Evolutionary conservation across 164 flowering plant species (phyloP).

Genomic region (Magnolia officinalis): DNA sequence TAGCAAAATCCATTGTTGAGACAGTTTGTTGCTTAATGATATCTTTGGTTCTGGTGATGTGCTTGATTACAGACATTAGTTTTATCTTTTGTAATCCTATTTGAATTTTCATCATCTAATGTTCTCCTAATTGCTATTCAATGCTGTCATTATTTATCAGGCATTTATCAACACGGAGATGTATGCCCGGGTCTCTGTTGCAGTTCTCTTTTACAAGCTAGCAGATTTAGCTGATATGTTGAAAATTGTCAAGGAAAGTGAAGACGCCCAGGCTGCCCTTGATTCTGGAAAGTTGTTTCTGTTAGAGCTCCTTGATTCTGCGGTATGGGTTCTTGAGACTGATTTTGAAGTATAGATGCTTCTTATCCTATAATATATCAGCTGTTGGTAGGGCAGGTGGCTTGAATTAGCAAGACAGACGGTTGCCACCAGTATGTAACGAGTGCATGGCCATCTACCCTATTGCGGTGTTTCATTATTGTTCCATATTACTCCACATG

Average conservation of each 20-base stretch:
- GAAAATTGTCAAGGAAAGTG: conserved; percentile 31
- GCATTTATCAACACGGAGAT: conserved; percentile 87
- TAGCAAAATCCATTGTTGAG: no score
- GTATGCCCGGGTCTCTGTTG: conserved; percentile 91
- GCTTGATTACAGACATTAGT: no score
- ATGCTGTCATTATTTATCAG: conserved; percentile 34
- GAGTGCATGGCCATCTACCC: background rate
- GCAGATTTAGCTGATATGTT: conserved; percentile 49
- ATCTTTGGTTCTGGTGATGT: no score
- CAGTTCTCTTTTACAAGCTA: conserved; percentile 70
- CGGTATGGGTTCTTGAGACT: conserved; percentile 39
- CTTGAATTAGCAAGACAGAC: background rate
- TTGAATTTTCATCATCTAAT: no score
- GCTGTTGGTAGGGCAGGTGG: background rate
- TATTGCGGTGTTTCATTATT: background rate
- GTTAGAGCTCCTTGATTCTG: conserved; percentile 80
- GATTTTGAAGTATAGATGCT: background rate
- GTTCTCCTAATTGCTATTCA: background rate
- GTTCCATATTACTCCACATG: background rate
- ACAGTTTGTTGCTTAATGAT: no score
- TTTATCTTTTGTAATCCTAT: no score
- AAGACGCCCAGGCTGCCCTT: conserved; percentile 39
- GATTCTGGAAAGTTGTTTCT: conserved; percentile 82
- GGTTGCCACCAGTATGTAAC: background rate
- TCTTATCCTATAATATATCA: background rate